Base-by-base conservation (phyloP, 2,329 filamentous ascomycete species). In the Fusarium lyarnte region DNA sequence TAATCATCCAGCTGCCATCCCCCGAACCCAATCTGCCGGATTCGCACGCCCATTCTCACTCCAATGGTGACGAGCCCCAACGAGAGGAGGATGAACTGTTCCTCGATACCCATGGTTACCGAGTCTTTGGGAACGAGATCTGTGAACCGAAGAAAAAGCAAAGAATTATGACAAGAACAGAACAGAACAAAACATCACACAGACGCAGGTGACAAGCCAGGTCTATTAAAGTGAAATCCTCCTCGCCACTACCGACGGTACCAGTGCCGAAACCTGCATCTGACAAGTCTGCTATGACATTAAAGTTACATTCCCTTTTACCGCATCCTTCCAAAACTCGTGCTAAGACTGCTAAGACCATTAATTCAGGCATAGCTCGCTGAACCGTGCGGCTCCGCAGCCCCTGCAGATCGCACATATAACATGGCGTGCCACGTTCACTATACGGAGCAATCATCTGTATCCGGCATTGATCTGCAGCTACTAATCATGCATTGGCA, bases 1-100 rank as follows among this genome's bases (percentile, higher is more conserved):
- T 75, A 75, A 49, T 75, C 73, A 8, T 75, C 73, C 21, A 75
- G 25, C 5, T 75, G 70, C 72, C 70, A 75, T 41, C 58, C 64
- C 2, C 53, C 31, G 12, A 66, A 51, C 0, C 73, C 73, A 52
- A 75, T 64, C 42, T 71, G 66, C 39, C 70, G 60, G 43, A 63
- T 71, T 59, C 73, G 36, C 5, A 75, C 73, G 2, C 49, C 58
- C 35, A 74, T 64, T 46, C 73, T 52, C 19, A 63, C 54, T 16
- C 54, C 52, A 13, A 75, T 75, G 55, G 73, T 72, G 46, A 71
- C 17, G 14, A 75, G 61, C 27, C 73, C 73, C 27, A 75, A 10
- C 8, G 73, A 69, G 39, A 75, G 73, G n/a, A 75, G 61, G 13
- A 65, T 58, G 35, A 75, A 75, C 33, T 75, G 73, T 52, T 75